phyloP scores from a whole-genome alignment of 441 rosid genomes.

The Brassica hybrid region DNA sequence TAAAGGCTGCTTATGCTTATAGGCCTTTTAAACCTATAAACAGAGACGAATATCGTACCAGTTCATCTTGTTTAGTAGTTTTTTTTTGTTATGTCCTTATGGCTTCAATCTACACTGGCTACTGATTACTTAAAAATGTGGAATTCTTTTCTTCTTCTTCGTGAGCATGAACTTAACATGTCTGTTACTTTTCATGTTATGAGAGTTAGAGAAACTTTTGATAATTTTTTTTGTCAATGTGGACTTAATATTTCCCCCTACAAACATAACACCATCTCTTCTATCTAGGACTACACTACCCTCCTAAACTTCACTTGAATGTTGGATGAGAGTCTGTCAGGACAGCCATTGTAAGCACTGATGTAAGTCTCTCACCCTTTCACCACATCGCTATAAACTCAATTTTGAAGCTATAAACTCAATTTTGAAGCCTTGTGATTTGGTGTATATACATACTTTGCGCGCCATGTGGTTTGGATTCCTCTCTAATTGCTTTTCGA shows the following conservation, averaged over 20 bases:
- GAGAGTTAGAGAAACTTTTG: slow-evolving; percentile 53
- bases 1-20: neutral
- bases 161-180: slow-evolving; percentile 89
- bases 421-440: too few relatives aligned
- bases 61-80: neutral
- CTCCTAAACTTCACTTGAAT: too few relatives aligned
- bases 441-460: slow-evolving; percentile 73
- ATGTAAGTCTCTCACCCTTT: slow-evolving; percentile 36
- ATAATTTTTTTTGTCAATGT: neutral
- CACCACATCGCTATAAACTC: neutral
- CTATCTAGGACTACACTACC: slow-evolving; percentile 54
- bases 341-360: slow-evolving; percentile 77
- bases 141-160: slow-evolving; percentile 88
- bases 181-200: slow-evolving; percentile 80
- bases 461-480: slow-evolving; percentile 63
- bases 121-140: slow-evolving; percentile 89
- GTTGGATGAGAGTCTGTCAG: slow-evolving; percentile 48
- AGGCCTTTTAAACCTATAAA: slow-evolving; percentile 2
- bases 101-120: slow-evolving; percentile 27
- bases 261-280: too few relatives aligned
- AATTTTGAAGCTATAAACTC: too few relatives aligned
- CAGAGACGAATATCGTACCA: neutral
- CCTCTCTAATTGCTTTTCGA: neutral
- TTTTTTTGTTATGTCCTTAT: neutral
- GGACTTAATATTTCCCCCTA: neutral